Conservation (phyloP, 805 yeast genomes). For the Sungouiozyma ichnusensis region DNA sequence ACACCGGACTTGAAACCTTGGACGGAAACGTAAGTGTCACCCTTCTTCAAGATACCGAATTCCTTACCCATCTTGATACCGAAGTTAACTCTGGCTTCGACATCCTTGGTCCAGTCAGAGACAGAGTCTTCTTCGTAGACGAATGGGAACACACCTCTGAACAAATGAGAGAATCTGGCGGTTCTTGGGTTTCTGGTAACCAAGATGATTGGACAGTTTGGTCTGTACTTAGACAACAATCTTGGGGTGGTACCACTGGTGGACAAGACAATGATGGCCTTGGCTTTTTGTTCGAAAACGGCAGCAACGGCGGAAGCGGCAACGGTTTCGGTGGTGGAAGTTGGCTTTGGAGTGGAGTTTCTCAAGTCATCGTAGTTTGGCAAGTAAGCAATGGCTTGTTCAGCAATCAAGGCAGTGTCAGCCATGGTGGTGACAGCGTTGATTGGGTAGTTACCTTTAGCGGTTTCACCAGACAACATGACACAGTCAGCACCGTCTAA, state of each 20-base stretch:
- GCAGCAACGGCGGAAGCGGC: constrained; percentile 96
- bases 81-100: constrained; percentile 86
- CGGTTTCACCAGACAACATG: constrained; percentile 99
- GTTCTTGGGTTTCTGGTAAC: constrained; percentile 90
- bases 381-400: constrained; percentile 88
- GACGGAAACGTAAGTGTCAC: constrained; percentile 85
- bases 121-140: constrained; percentile 50
- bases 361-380: constrained; percentile 81
- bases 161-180: constrained; percentile 91
- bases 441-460: constrained; percentile 96
- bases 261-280: constrained; percentile 92
- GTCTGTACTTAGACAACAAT: constrained; percentile 94
- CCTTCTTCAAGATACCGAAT: constrained; percentile 74
- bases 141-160: constrained; percentile 98
- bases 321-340: constrained; percentile 89
- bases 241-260: constrained; percentile 94
- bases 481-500: constrained; percentile 99
- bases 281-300: constrained; percentile 90
- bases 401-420: constrained; percentile 92
- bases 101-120: constrained; percentile 92
- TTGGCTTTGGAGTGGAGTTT: constrained; percentile 75
- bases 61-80: constrained; percentile 84
- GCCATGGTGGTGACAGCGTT: constrained; percentile 99
- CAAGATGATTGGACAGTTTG: constrained; percentile 94
- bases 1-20: constrained; percentile 99